Base-by-base conservation (phyloP, 208 protist species). In the Tetramitus jugosus region DNA sequence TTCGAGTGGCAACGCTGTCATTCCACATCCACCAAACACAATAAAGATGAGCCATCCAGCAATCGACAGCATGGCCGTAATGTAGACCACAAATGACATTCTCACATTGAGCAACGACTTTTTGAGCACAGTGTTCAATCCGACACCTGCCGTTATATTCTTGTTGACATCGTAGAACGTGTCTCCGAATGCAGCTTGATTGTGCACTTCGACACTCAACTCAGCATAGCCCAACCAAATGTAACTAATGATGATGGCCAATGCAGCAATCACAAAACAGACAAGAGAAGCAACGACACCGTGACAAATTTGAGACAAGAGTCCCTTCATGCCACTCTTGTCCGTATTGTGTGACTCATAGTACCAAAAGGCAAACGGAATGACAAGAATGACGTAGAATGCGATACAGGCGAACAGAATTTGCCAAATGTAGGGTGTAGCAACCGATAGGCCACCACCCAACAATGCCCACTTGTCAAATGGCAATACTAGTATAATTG, bases 381-480 rank as follows among this genome's bases (percentile, higher is more conserved):
- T 31, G 7, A 71, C 40, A 71, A 71, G 17, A 33, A 35, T 14
- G 33, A 71, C n/a, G 17, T n/a, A 71, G 4, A 46, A 17, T 49
- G 31, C 64, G 14, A 71, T n/a, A 13, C 43, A 1, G 3, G 39
- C 39, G 20, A 71, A 71, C 10, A 71, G 10, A 71, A 71, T n/a
- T 71, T 71, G 64, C 64, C 64, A 71, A 71, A 71, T 71, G 6
- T 49, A 33, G 43, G 31, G 31, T 3, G 33, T 3, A 29, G 64
- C 64, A 31, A 7, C 4, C 14, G 6, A 20, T n/a, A 71, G 13
- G 3, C 64, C 4, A 35, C 64, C 64, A 35, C 3, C 39, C 14
- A 35, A 26, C 8, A 17, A 43, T 29, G 37, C 43, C 62, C 62
- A 69, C 6, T 26, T 37, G 26, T 69, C 62, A 17, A 69, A 69